A percentile compares a stretch with the other conserved stretches of the same genome.
Evolutionary conservation across 805 yeast species (phyloP).

Genomic region (Kodamaea hsintzibuensis): DNA sequence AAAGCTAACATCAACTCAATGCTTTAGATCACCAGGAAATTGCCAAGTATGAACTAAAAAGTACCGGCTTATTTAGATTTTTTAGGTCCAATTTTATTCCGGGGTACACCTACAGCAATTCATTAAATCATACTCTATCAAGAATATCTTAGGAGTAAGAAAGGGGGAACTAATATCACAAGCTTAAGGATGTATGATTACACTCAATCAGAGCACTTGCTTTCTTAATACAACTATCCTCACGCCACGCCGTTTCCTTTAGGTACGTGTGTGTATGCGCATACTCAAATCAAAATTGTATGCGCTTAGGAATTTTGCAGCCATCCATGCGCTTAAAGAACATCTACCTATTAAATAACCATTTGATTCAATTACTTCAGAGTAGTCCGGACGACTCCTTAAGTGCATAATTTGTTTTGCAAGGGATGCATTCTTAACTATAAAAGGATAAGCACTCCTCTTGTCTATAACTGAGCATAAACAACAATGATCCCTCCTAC

Average conservation of each 20-base stretch:
- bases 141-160: neutral
- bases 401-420: neutral
- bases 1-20: too few relatives aligned
- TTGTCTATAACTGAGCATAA: neutral
- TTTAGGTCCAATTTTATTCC: too few relatives aligned
- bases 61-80: too few relatives aligned
- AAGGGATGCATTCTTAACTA: neutral
- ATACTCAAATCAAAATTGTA: neutral
- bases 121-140: neutral
- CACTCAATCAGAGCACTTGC: neutral
- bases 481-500: slow-evolving; percentile 36
- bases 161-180: neutral
- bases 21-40: too few relatives aligned
- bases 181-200: neutral
- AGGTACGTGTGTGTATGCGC: neutral
- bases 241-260: neutral
- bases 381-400: neutral
- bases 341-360: neutral
- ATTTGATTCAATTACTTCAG: neutral
- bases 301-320: slow-evolving; percentile 5
- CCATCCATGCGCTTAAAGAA: slow-evolving; percentile 1
- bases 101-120: neutral
- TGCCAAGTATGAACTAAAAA: too few relatives aligned
- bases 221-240: neutral
- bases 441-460: neutral